Conservation (phyloP, 495 filamentous ascomycete genomes). For the Polyplosphaeria fusca region DNA sequence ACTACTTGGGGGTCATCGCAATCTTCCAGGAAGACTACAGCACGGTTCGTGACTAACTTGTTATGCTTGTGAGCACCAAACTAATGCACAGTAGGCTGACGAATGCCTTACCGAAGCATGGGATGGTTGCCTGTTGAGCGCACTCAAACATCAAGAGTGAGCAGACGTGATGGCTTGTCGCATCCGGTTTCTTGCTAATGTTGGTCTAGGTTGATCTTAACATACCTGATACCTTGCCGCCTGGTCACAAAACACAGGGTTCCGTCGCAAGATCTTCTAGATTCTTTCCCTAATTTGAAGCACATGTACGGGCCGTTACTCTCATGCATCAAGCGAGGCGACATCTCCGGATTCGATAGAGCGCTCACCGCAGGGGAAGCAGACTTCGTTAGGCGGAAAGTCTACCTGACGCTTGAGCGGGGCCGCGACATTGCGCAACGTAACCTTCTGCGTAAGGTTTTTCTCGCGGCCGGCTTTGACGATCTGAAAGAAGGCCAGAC, state of each 20-base stretch:
- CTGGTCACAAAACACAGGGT: conserved; percentile 83
- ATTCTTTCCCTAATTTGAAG: conserved; percentile 72
- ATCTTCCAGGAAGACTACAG: conserved; percentile 92
- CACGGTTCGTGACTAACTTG: conserved; percentile 48
- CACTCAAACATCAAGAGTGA: conserved; percentile 75
- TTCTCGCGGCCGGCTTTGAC: conserved; percentile 74
- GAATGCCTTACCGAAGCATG: conserved; percentile 73
- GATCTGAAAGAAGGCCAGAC: conserved; percentile 63
- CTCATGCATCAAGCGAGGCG: conserved; percentile 71
- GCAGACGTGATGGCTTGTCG: conserved; percentile 16
- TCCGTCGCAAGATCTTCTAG: conserved; percentile 66
- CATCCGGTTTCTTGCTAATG: conserved; percentile 7
- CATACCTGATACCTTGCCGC: conserved; percentile 88
- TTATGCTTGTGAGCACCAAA: not conserved
- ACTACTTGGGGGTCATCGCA: conserved; percentile 83
- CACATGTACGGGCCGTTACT: conserved; percentile 73
- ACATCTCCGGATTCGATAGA: conserved; percentile 78
- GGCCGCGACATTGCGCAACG: conserved; percentile 86
- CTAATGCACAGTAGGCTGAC: conserved; percentile 59
- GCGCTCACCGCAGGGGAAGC: conserved; percentile 77
- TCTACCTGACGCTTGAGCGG: conserved; percentile 90
- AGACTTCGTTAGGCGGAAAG: conserved; percentile 89
- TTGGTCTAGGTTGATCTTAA: conserved; percentile 72
- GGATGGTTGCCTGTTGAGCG: conserved; percentile 66
- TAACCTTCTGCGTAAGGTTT: conserved; percentile 88